Conservation (phyloP, 257 asterid species). For the Asclepias syriaca region DNA sequence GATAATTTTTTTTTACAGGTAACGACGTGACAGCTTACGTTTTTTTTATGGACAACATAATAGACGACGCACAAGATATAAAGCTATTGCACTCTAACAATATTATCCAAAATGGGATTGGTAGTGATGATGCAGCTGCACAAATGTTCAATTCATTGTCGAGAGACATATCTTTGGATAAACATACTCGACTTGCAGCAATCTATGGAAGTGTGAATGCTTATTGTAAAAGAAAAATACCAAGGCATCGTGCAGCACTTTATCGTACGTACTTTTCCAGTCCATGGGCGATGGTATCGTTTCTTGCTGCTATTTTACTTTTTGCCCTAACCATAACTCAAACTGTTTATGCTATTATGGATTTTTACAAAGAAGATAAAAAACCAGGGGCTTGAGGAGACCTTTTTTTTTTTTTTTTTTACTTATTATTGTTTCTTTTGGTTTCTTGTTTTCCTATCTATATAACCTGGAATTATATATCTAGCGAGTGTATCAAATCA, state of each 20-base stretch:
- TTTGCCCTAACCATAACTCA: constrained; percentile 50
- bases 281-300: constrained; percentile 49
- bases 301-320: constrained; percentile 43
- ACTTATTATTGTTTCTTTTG: too few relatives aligned
- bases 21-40: constrained; percentile 47
- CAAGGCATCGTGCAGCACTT: constrained; percentile 45
- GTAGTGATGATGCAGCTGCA: constrained; percentile 52
- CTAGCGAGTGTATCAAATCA: too few relatives aligned
- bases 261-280: constrained; percentile 47
- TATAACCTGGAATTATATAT: too few relatives aligned
- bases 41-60: constrained; percentile 55
- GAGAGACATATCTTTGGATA: constrained; percentile 42
- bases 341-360: constrained; percentile 23
- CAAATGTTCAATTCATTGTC: constrained; percentile 47
- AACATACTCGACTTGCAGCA: constrained; percentile 25
- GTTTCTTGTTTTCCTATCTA: too few relatives aligned
- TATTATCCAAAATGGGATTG: constrained; percentile 40
- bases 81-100: constrained; percentile 37
- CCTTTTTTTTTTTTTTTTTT: too few relatives aligned
- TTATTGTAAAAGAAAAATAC: constrained; percentile 42
- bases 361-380: neutral
- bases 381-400: too few relatives aligned
- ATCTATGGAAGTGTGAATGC: constrained; percentile 31
- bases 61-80: constrained; percentile 43
- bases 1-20: neutral